Conservation (phyloP, 2,329 filamentous ascomycete species). For the Colletotrichum orbiculare region DNA sequence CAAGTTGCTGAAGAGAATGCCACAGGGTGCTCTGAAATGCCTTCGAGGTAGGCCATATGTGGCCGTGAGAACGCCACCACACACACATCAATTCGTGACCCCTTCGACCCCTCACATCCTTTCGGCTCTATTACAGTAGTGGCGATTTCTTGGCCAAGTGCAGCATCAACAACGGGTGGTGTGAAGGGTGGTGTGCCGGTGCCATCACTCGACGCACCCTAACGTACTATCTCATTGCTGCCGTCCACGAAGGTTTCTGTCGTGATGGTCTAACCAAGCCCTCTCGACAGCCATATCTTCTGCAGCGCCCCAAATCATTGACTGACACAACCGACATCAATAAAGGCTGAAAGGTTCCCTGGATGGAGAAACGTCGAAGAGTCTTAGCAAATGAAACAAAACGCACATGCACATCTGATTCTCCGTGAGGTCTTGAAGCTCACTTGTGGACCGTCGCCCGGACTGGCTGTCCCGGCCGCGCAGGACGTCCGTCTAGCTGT, state of each 20-base stretch:
- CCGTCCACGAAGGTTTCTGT: neutral
- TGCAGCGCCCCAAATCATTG: no score
- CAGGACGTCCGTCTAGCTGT: neutral
- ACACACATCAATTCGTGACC: slow-evolving; percentile 16
- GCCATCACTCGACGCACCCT: neutral
- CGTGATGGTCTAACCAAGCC: neutral
- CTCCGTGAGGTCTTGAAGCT: slow-evolving; percentile 1
- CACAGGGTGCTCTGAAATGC: no score
- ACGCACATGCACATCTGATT: neutral
- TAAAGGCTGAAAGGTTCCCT: no score
- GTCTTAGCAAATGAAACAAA: slow-evolving; percentile 13
- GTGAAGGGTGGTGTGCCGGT: slow-evolving; percentile 15
- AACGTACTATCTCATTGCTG: slow-evolving; percentile 12
- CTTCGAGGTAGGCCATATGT: no score
- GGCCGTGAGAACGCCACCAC: slow-evolving; percentile 3
- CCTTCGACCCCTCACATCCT: slow-evolving; percentile 15
- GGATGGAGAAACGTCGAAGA: no score
- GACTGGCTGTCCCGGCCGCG: neutral
- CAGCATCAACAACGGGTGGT: slow-evolving; percentile 2
- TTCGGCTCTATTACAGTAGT: slow-evolving; percentile 12
- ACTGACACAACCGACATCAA: no score
- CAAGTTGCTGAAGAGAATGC: no score
- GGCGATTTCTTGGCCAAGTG: slow-evolving; percentile 26
- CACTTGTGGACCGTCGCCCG: neutral
- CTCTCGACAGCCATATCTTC: no score